Percentiles rank a stretch among this genome's conserved stretches.
phyloP scores from a whole-genome alignment of 108 stramenopile genomes.

The Epithemia pelagica region DNA sequence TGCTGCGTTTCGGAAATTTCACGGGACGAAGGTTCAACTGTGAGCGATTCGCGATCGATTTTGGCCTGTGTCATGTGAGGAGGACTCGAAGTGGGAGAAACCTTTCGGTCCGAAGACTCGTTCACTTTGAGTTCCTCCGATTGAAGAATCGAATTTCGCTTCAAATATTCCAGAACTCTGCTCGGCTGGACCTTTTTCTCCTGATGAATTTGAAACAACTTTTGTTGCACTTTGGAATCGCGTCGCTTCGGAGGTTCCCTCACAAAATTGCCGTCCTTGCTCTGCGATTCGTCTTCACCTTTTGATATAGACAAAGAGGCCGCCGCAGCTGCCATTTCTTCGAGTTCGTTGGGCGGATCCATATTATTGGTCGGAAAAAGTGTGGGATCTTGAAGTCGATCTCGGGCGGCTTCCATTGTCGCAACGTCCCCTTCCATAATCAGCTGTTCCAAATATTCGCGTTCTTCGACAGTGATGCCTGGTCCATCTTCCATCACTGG shows the following conservation, averaged over 20 bases:
- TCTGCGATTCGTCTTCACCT: too few relatives aligned
- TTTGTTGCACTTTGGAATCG: slow-evolving; percentile 29
- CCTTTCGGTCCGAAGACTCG: too few relatives aligned
- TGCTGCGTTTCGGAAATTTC: background rate
- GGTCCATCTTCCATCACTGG: background rate
- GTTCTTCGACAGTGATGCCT: background rate
- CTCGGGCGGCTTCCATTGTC: background rate
- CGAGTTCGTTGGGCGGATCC: background rate
- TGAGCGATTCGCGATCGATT: too few relatives aligned
- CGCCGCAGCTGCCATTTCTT: background rate
- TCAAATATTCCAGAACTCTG: slow-evolving; percentile 17
- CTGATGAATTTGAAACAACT: slow-evolving; percentile 33
- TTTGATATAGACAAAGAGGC: background rate
- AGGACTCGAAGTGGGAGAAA: too few relatives aligned
- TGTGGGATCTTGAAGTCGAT: background rate
- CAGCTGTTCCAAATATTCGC: background rate
- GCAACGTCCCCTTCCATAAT: background rate
- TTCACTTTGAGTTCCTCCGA: slow-evolving; percentile 3
- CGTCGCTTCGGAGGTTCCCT: slow-evolving; percentile 4
- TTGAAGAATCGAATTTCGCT: background rate
- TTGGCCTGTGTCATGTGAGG: too few relatives aligned
- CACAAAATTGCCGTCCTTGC: background rate
- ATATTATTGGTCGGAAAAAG: background rate
- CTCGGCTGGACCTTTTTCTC: slow-evolving; percentile 20
- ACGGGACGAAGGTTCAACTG: too few relatives aligned